These are phyloP conservation scores for Hamamelis virginiana DNA, from an alignment of 164 flowering plant genomes.

Conservation along the genomic window DNA sequence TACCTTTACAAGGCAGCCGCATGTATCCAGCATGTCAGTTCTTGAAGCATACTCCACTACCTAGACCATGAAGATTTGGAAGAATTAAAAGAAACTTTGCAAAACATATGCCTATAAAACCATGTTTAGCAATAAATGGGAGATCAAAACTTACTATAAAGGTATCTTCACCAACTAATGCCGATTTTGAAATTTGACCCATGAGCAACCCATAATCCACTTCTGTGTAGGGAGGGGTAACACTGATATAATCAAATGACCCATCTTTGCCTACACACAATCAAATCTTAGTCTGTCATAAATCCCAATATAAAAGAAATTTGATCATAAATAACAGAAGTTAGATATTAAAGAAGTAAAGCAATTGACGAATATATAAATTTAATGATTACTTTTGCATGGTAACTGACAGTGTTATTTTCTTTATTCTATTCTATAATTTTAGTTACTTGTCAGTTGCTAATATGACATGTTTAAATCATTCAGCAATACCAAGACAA, in stretches of 20 bases:
- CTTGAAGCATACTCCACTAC: constrained; percentile 80
- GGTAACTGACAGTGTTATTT: too few relatives aligned
- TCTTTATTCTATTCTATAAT: neutral
- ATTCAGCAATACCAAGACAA: neutral
- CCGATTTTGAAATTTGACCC: constrained; percentile 68
- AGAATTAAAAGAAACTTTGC: neutral
- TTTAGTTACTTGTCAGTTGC: neutral
- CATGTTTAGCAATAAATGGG: neutral
- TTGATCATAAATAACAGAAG: too few relatives aligned
- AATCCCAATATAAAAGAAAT: neutral
- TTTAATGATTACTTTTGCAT: too few relatives aligned
- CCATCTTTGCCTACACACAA: constrained; percentile 39
- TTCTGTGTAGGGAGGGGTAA: constrained; percentile 84
- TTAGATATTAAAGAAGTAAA: neutral
- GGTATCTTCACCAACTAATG: constrained; percentile 70
- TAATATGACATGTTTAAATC: neutral
- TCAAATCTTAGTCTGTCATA: neutral
- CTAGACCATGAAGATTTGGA: constrained; percentile 29
- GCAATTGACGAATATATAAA: neutral
- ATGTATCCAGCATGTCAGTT: constrained; percentile 75
- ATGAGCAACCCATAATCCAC: constrained; percentile 77
- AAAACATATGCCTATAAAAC: constrained; percentile 2
- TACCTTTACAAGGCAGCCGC: constrained; percentile 82
- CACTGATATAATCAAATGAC: constrained; percentile 84
- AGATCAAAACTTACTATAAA: constrained; percentile 24